phyloP scores from a whole-genome alignment of 2,329 filamentous ascomycete species.

The Trichoderma simmonsii region DNA sequence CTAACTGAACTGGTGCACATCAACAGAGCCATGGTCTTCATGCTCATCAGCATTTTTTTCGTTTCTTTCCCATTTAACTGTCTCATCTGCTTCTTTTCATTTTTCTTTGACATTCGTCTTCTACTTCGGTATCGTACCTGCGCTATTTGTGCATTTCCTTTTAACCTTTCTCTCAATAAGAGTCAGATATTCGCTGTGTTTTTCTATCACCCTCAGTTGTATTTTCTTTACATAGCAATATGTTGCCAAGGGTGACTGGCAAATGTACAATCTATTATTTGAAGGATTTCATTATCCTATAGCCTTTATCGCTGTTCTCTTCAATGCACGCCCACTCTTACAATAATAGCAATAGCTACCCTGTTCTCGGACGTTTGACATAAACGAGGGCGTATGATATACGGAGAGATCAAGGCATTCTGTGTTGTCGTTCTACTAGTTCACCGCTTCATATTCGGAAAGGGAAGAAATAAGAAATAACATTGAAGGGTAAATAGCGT shows the following conservation, averaged over 20 bases:
- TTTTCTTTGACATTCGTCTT: not conserved
- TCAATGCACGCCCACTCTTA: not conserved
- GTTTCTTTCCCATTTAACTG: not conserved
- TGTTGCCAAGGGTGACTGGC: not conserved
- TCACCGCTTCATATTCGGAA: too few relatives aligned
- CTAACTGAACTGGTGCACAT: not conserved
- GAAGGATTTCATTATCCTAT: not conserved
- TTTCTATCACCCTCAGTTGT: not conserved
- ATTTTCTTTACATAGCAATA: not conserved
- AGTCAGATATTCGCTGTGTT: not conserved
- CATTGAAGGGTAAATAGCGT: too few relatives aligned
- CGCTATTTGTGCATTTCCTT: not conserved
- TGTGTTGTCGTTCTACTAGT: not conserved
- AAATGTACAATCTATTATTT: not conserved
- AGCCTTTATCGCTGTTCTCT: not conserved
- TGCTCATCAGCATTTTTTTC: not conserved
- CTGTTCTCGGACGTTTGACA: too few relatives aligned
- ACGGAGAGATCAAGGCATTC: not conserved
- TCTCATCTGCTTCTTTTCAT: not conserved
- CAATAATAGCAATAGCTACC: too few relatives aligned
- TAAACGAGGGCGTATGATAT: not conserved
- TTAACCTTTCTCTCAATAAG: not conserved
- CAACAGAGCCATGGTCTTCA: not conserved
- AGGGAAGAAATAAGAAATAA: too few relatives aligned
- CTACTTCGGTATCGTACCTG: not conserved